Conservation (phyloP, 441 rosid species). For the Euphorbia corollata region DNA sequence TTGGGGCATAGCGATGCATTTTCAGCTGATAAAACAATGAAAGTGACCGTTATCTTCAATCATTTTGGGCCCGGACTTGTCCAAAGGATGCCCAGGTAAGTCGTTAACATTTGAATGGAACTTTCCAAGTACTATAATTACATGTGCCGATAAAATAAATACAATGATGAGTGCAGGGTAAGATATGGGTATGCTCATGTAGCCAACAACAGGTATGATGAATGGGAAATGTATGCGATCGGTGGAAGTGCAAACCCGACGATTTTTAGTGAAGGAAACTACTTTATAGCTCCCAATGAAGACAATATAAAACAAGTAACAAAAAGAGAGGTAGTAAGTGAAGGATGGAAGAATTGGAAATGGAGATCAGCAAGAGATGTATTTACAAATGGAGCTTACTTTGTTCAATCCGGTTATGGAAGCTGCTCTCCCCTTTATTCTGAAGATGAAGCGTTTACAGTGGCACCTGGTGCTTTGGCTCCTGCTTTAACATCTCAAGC, state of each 20-base stretch:
- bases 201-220: constrained; percentile 78
- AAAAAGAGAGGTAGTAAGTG: constrained; percentile 41
- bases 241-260: constrained; percentile 83
- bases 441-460: constrained; percentile 53
- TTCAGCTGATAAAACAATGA: constrained; percentile 50
- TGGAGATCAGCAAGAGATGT: constrained; percentile 78
- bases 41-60: constrained; percentile 57
- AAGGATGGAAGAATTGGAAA: constrained; percentile 66
- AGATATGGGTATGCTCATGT: constrained; percentile 85
- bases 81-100: constrained; percentile 76
- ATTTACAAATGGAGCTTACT: constrained; percentile 67
- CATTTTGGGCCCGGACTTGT: constrained; percentile 57
- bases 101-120: not conserved
- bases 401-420: constrained; percentile 70
- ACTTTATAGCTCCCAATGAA: constrained; percentile 56
- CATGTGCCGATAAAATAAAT: not conserved
- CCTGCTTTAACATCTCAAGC: constrained; percentile 57
- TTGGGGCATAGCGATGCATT: constrained; percentile 51
- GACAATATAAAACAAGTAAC: constrained; percentile 67
- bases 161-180: constrained; percentile 36
- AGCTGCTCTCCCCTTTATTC: constrained; percentile 54
- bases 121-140: no score
- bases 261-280: constrained; percentile 79
- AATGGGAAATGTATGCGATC: constrained; percentile 87
- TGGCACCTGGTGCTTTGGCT: constrained; percentile 53